Evolutionary conservation across 805 yeast genomes (phyloP), one percentile per base, ranked within the genome.

Genomic region (Helenozyma rhizophorensis): DNA sequence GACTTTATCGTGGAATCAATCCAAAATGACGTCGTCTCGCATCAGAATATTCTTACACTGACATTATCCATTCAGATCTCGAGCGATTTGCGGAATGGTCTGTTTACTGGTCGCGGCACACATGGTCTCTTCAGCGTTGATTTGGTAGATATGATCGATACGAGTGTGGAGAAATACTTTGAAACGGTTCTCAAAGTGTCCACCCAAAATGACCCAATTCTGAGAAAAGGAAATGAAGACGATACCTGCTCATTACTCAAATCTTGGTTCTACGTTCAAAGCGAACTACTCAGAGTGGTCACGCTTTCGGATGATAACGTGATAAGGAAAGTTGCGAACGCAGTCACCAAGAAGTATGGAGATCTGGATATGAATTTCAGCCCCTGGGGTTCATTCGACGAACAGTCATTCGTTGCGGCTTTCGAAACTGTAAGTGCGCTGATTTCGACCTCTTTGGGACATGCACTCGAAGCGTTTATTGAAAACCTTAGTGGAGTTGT

Each of bases 121-220:
- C 8, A 17, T 17, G 19, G 8, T 5, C 19, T 17, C 8, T 17
- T 17, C 19, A 17, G 19, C 8, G 18, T n/a, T 6, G 28, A 40
- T 11, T 17, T 30, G 3, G 28, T 35, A 4, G 45, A 39, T 3
- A 30, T 55, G 14, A 56, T 62, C 32, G 63, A 60, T 23, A 34
- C 36, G 9, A 54, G 61, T 33, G 40, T 61, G 28, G 53, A 51
- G 13, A 23, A 34, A 8, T 65, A 65, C 34, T 52, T 62, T 19
- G 38, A 42, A 7, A 28, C 31, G n/a, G 38, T 40, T 3, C 27
- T 45, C 5, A 22, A 25, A 2, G 19, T 37, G 15, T 34, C 42
- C 4, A 35, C 48, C 4, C 25, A 31, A 4, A 13, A 25, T 15
- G 25, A 31, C 18, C 23, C 27, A 8, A 6, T 2, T 14, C 19